Percentiles rank a stretch among this genome's conserved stretches.
Evolutionary conservation across 2,329 filamentous ascomycete species (phyloP).

Genomic region (Ophiostoma montium): DNA sequence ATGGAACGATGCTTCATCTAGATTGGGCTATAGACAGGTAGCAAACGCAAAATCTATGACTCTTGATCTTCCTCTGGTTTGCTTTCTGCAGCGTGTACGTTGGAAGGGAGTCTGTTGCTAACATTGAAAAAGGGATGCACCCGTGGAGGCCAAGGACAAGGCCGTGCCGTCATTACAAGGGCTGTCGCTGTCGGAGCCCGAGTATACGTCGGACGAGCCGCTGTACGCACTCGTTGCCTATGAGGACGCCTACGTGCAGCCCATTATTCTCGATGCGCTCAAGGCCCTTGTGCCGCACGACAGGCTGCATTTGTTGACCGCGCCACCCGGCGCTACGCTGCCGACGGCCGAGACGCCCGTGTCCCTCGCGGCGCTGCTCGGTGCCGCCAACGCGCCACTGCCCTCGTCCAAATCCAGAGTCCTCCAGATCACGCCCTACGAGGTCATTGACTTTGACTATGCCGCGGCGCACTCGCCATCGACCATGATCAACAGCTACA

Average conservation of each 20-base stretch:
- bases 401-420: constrained; percentile 26
- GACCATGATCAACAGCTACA: constrained; percentile 71
- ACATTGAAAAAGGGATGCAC: neutral
- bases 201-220: constrained; percentile 16
- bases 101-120: neutral
- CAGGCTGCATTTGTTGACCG: constrained; percentile 31
- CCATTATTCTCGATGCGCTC: constrained; percentile 65
- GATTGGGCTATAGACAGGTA: constrained; percentile 9
- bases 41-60: constrained; percentile 6
- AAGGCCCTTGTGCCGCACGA: constrained; percentile 41
- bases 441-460: constrained; percentile 72
- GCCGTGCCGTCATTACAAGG: neutral
- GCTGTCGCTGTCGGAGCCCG: neutral
- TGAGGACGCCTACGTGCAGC: constrained; percentile 79
- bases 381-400: constrained; percentile 9
- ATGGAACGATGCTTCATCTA: neutral
- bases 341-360: constrained; percentile 17
- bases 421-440: constrained; percentile 76
- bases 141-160: neutral
- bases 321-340: neutral
- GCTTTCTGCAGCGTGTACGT: neutral
- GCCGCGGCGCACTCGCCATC: constrained; percentile 46
- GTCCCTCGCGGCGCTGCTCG: constrained; percentile 24
- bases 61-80: neutral
- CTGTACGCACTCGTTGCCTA: constrained; percentile 69